Base-by-base conservation (phyloP, 495 filamentous ascomycete genomes). In the Pyrenopolyporus hunteri region DNA sequence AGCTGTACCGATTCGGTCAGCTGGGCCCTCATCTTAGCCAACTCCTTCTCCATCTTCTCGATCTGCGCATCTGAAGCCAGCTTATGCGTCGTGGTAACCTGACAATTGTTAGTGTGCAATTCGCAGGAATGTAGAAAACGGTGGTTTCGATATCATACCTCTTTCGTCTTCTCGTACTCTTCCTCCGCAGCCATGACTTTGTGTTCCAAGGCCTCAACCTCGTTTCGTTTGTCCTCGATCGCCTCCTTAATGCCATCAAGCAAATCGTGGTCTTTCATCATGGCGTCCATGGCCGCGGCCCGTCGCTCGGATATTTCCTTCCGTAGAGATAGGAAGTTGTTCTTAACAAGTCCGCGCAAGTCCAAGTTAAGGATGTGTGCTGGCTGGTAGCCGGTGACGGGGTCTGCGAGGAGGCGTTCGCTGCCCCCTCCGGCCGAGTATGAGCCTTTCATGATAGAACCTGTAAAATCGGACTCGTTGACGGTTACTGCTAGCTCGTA, bases 21-120 rank as follows among this genome's bases (percentile, higher is more conserved):
- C 19, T 87, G 86, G 2, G 86, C 82, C 52, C 92, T 82, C 91
- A 97, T 96, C 78, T 91, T 92, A 35, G 90, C 89, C 22, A 98
- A 78, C 73, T 98, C 93, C 71, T 96, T 96, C 77, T 98, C 94
- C 89, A 97, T 92, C 79, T 92, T 91, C 76, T 98, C 94, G 67
- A 97, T 96, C 72, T 97, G 93, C 11, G 92, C 85, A 73, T 97
- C 94, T 3, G 84, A 88, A 8, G 86, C 87, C 64, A 93, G 82
- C 73, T 94, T 93, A 74, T 97, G 91, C 25, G 91, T 90, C 11
- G 82, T 87, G 10, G 89, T 92, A 33, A 90, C 85, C 77, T 83
- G 40, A 10, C 9, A 19, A 3, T 0, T 31, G 54, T 73, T 70
- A 75, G 71, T 8, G 37, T 47, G 43, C 6, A 33, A 44, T 36